Evolutionary conservation across 1,284 basidiomycete species (phyloP).

Genomic region (Ustilago bromivora): DNA sequence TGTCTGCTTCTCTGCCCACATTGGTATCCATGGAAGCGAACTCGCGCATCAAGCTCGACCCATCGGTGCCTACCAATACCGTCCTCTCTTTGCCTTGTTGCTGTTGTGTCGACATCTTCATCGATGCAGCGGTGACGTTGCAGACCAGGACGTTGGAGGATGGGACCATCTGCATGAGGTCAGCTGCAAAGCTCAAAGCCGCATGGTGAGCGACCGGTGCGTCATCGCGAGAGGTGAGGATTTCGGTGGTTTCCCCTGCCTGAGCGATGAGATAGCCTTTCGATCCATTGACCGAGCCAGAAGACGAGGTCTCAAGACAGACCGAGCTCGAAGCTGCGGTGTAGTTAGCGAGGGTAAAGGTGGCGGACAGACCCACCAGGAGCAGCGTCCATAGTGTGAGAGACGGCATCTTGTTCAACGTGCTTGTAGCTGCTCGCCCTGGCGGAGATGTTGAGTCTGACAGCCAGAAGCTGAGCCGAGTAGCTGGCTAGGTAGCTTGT

Average conservation of each 20-base stretch:
- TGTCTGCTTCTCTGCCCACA: slow-evolving; percentile 4
- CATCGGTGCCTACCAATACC: slow-evolving; percentile 18
- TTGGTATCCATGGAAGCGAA: slow-evolving; percentile 10
- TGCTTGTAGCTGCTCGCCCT: background rate
- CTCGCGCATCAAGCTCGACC: slow-evolving; percentile 19
- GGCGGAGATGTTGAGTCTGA: background rate
- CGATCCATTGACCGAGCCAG: background rate
- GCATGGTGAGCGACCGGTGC: slow-evolving; percentile 31
- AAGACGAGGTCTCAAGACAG: slow-evolving; percentile 21
- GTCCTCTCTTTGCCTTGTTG: slow-evolving; percentile 10
- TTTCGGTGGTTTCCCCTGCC: slow-evolving; percentile 32
- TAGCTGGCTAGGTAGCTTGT: background rate
- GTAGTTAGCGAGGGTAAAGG: slow-evolving; percentile 2
- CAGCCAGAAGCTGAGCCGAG: background rate
- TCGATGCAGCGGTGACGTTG: slow-evolving; percentile 26
- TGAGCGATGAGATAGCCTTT: slow-evolving; percentile 25
- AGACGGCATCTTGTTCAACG: slow-evolving; percentile 4
- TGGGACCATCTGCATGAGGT: slow-evolving; percentile 29
- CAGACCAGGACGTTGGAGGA: slow-evolving; percentile 27
- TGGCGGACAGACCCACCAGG: slow-evolving; percentile 14
- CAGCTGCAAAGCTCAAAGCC: slow-evolving; percentile 22
- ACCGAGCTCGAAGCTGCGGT: background rate
- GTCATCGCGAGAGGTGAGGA: slow-evolving; percentile 44
- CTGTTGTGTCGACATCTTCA: slow-evolving; percentile 14
- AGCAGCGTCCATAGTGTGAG: slow-evolving; percentile 11